These are phyloP conservation scores for Xylariaceae sp. DNA, from an alignment of 2,329 filamentous ascomycete genomes.

Conservation along the genomic window DNA sequence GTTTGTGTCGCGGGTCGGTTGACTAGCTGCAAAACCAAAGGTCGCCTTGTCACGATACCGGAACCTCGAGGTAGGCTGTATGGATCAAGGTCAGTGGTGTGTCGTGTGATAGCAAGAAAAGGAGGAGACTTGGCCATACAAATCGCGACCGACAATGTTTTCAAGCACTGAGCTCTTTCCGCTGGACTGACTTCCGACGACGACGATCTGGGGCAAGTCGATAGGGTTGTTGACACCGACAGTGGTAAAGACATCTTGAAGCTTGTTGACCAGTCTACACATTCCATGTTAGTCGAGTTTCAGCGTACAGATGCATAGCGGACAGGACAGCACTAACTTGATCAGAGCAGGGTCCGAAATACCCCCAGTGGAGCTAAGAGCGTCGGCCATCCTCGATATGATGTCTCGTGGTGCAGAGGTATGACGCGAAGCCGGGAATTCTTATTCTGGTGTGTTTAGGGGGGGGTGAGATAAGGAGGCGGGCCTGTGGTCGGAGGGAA, in stretches of 20 bases:
- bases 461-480: not conserved
- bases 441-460: too few relatives aligned
- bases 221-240: constrained; percentile 99
- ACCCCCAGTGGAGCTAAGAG: constrained; percentile 47
- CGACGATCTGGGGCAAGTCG: constrained; percentile 95
- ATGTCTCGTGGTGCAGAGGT: constrained; percentile 2
- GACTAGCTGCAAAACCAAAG: constrained; percentile 95
- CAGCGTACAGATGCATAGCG: constrained; percentile 8
- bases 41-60: constrained; percentile 93
- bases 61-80: constrained; percentile 88
- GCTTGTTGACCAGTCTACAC: constrained; percentile 85
- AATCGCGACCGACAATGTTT: constrained; percentile 98
- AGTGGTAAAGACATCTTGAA: constrained; percentile 98
- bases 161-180: constrained; percentile 99
- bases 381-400: constrained; percentile 26
- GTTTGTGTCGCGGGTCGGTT: constrained; percentile 69
- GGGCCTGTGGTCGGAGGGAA: not conserved
- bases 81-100: constrained; percentile 3
- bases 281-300: constrained; percentile 27
- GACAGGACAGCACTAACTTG: constrained; percentile 43
- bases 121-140: constrained; percentile 59
- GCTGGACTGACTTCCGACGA: constrained; percentile 97
- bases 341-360: constrained; percentile 65
- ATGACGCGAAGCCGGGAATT: not conserved
- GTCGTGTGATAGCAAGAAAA: not conserved